Conservation (phyloP, 225 moss, liverwort and hornwort species). For the Ulota crispa region DNA sequence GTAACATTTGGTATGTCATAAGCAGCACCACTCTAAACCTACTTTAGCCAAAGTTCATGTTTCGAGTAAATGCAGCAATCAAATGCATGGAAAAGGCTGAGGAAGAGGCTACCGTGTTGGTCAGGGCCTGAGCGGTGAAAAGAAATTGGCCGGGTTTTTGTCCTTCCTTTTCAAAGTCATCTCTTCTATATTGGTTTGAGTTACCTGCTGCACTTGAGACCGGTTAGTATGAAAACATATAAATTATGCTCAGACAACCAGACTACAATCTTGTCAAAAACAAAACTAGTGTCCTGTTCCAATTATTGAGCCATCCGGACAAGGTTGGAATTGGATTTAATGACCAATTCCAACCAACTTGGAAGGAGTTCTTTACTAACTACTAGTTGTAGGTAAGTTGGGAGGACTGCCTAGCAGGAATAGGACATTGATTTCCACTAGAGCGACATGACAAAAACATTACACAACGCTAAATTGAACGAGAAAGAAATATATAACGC, state of each 20-base stretch:
- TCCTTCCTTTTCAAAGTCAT: conserved; percentile 32
- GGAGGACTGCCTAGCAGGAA: neutral
- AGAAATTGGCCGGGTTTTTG: conserved; percentile 21
- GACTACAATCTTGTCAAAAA: neutral
- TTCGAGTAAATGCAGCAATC: neutral
- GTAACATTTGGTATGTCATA: neutral
- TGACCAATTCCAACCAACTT: neutral
- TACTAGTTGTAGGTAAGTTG: neutral
- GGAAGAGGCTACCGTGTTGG: neutral
- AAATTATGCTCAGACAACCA: neutral
- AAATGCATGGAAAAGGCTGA: neutral
- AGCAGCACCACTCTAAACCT: neutral
- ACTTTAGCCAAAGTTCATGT: conserved; percentile 3
- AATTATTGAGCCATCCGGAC: neutral
- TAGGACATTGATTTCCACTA: neutral
- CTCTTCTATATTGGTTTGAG: conserved; percentile 27
- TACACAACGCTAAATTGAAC: neutral
- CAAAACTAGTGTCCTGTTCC: neutral
- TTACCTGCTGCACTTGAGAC: conserved; percentile 32
- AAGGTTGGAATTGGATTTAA: neutral
- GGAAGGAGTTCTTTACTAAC: neutral
- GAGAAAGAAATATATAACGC: neutral
- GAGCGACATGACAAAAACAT: neutral
- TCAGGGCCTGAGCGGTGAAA: conserved; percentile 34
- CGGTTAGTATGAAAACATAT: neutral